phyloP scores from a whole-genome alignment of 345 rosid genomes.

The Murraya koenigii region DNA sequence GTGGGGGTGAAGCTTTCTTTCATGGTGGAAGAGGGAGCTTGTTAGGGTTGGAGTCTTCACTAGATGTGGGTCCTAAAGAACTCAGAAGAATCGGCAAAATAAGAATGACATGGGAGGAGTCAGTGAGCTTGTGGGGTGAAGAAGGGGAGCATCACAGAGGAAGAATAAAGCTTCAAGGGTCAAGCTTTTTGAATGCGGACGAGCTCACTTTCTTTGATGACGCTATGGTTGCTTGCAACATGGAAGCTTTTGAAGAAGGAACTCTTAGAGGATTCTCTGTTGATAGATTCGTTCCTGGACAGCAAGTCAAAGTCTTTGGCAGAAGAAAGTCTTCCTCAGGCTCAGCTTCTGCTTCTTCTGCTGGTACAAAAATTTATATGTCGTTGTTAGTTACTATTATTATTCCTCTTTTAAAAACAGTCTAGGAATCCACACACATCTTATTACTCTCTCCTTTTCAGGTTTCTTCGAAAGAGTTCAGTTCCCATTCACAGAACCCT shows the following conservation, averaged over 20 bases:
- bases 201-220: slow-evolving; percentile 86
- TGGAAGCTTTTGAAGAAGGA: slow-evolving; percentile 89
- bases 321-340: slow-evolving; percentile 60
- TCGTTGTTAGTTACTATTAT: background rate
- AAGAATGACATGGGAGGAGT: slow-evolving; percentile 96
- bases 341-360: slow-evolving; percentile 43
- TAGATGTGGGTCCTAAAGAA: slow-evolving; percentile 47
- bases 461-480: slow-evolving; percentile 59
- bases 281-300: slow-evolving; percentile 78
- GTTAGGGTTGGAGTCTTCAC: slow-evolving; percentile 53
- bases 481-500: slow-evolving; percentile 55
- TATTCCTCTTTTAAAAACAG: slow-evolving; percentile 7
- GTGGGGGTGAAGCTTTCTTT: slow-evolving; percentile 43
- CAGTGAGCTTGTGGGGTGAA: slow-evolving; percentile 93
- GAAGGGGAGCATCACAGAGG: slow-evolving; percentile 85
- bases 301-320: slow-evolving; percentile 90
- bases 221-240: slow-evolving; percentile 73
- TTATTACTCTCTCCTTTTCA: slow-evolving; percentile 8
- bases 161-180: slow-evolving; percentile 70
- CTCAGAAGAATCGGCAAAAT: slow-evolving; percentile 87
- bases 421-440: slow-evolving; percentile 24
- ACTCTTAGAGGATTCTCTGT: slow-evolving; percentile 79
- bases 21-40: slow-evolving; percentile 37
- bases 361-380: slow-evolving; percentile 35
- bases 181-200: slow-evolving; percentile 83